Base-by-base conservation (phyloP, 192 early-diverging fungal genomes). In the Paraglomus occultum region DNA sequence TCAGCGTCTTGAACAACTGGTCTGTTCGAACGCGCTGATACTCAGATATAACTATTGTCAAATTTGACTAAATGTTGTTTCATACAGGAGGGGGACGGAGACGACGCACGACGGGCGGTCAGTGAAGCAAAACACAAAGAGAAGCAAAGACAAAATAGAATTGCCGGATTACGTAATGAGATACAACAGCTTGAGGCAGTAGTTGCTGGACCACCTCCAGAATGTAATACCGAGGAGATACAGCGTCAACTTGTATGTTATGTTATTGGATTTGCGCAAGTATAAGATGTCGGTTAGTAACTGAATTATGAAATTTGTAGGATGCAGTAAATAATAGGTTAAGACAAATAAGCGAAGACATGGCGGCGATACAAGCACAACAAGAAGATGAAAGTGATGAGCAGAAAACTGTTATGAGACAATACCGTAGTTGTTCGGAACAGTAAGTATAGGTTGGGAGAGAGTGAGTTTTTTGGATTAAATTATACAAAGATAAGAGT, bases 211-310 rank as follows among this genome's bases (percentile, higher is more conserved):
- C 73, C 72, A 0, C 72, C 71, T 14, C 67, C 78, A 14, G 54
- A 61, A 12, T 50, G 46, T 6, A 70, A 78, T 39, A 67, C 73
- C 9, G 47, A 63, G 5, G 71, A 69, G 6, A 20, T 82, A 4
- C 71, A 78, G 11, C 23, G 48, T 0, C 42, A 75, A 60, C 58
- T 83, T 47, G 81, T 80, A 78, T 67, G 76, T 75, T 70, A 44
- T 9, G 49, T 45, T 55, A 5, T 1, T 48, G 43, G 64, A 31
- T 52, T 17, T 17, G 6, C 31, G 15, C 15, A 4, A 10, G 9
- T 11, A 31, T 31, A 31, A 31, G 22, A 8, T 51, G 2, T 51
- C 14, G 6, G 6, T 38, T 51, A 40, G 11, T 4, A 51, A 20
- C 53, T 46, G 47, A n/a, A 39, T 38, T 48, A 49, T 51, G 31